A percentile compares a stretch with the other conserved stretches of the same genome.
These are phyloP conservation scores for Bathelium albidoporum DNA, from an alignment of 495 filamentous ascomycete species.

Conservation along the genomic window DNA sequence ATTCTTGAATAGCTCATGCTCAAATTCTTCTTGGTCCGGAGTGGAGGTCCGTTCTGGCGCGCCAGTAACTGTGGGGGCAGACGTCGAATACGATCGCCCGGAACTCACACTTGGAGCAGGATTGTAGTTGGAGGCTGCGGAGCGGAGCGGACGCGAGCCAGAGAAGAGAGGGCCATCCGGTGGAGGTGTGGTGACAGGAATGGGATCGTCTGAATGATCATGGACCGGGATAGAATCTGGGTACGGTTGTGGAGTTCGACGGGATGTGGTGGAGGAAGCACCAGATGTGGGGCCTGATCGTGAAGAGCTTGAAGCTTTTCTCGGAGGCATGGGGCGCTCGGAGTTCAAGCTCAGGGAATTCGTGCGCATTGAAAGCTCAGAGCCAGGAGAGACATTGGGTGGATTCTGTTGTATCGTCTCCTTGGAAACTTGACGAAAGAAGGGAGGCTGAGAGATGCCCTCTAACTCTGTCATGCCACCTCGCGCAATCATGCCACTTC, in stretches of 20 bases:
- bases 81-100: not conserved
- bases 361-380: not conserved
- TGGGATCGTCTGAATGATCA: not conserved
- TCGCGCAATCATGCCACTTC: not conserved
- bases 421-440: conserved; percentile 3
- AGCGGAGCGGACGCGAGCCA: not conserved
- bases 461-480: not conserved
- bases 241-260: not conserved
- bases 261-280: not conserved
- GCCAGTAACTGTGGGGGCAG: not conserved
- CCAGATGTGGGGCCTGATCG: not conserved
- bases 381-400: not conserved
- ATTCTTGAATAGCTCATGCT: conserved; percentile 28
- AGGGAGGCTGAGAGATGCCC: not conserved
- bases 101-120: not conserved
- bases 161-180: not conserved
- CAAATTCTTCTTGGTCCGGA: conserved; percentile 24
- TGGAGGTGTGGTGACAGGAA: not conserved
- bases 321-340: not conserved
- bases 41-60: conserved; percentile 11
- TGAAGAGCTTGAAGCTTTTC: not conserved
- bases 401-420: not conserved
- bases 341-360: not conserved
- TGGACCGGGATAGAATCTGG: not conserved
- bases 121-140: not conserved